A percentile compares a stretch with the other conserved stretches of the same genome.
phyloP scores from a whole-genome alignment of 257 asterid genomes.

The Petunia axillaris region DNA sequence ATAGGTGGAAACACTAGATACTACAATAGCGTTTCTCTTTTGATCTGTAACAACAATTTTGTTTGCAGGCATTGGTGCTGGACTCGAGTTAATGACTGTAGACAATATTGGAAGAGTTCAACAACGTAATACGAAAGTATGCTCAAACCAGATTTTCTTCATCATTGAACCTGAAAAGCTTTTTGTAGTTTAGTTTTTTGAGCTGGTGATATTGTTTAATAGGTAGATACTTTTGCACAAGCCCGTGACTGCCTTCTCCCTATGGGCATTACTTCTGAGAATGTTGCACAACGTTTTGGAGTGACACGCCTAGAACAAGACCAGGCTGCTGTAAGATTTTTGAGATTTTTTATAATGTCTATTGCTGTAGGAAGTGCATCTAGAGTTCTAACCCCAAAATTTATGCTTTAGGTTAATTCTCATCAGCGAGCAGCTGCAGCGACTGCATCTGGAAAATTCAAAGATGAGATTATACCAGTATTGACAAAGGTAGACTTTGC shows the following conservation, averaged over 20 bases:
- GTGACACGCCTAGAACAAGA: slow-evolving; percentile 91
- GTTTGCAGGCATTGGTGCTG: slow-evolving; percentile 83
- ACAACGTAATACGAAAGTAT: slow-evolving; percentile 61
- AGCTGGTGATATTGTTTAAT: slow-evolving; percentile 30
- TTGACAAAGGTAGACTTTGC: slow-evolving; percentile 61
- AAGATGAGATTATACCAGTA: slow-evolving; percentile 88
- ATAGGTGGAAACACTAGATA: background rate
- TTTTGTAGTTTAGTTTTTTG: slow-evolving; percentile 15
- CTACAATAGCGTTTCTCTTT: background rate
- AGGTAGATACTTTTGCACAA: slow-evolving; percentile 62
- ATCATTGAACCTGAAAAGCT: background rate
- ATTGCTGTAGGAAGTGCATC: background rate
- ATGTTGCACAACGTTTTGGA: slow-evolving; percentile 82
- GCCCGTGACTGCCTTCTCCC: slow-evolving; percentile 95
- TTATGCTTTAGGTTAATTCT: slow-evolving; percentile 63
- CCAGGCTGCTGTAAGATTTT: slow-evolving; percentile 78
- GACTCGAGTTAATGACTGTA: slow-evolving; percentile 85
- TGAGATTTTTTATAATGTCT: background rate
- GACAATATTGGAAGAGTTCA: slow-evolving; percentile 44
- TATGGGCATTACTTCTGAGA: slow-evolving; percentile 93
- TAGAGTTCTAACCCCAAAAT: slow-evolving; percentile 25
- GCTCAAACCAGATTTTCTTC: slow-evolving; percentile 23
- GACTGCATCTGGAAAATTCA: slow-evolving; percentile 77
- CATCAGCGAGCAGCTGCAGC: slow-evolving; percentile 95
- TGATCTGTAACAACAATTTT: background rate